Conservation (phyloP, 345 rosid genomes). For the Eutrema yunnanense region DNA sequence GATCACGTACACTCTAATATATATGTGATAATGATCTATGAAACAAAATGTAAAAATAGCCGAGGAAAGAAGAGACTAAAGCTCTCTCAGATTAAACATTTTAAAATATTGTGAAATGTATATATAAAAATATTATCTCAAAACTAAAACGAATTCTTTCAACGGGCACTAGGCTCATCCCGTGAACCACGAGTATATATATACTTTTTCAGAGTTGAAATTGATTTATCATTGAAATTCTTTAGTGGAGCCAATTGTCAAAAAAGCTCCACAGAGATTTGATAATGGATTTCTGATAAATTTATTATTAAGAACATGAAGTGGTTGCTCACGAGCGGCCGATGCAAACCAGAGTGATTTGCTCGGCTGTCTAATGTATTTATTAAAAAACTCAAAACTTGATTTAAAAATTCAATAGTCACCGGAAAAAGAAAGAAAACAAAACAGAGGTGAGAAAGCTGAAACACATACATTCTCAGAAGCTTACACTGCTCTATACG, state of each 20-base stretch:
- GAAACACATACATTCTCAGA: constrained; percentile 28
- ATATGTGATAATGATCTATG: no score
- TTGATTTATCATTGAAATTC: not conserved
- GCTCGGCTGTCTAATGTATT: constrained; percentile 2
- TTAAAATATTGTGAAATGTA: no score
- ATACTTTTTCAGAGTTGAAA: not conserved
- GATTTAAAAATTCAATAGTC: not conserved
- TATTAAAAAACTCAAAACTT: not conserved
- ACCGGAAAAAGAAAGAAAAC: not conserved
- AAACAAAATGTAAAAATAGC: no score
- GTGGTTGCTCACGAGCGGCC: constrained; percentile 16
- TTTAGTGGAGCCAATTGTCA: constrained; percentile 3
- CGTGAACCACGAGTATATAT: not conserved
- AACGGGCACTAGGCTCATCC: not conserved
- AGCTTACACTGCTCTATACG: constrained; percentile 25
- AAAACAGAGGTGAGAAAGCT: not conserved
- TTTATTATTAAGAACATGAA: not conserved
- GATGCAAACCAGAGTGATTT: constrained; percentile 14
- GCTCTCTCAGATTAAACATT: no score
- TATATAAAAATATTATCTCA: no score
- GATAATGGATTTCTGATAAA: not conserved
- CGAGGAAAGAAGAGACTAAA: no score
- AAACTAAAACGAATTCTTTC: not conserved
- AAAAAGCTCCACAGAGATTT: not conserved
- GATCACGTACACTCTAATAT: not conserved